Evolutionary conservation across 2,329 filamentous ascomycete genomes (phyloP).

Genomic region (Fusarium liriodendri): DNA sequence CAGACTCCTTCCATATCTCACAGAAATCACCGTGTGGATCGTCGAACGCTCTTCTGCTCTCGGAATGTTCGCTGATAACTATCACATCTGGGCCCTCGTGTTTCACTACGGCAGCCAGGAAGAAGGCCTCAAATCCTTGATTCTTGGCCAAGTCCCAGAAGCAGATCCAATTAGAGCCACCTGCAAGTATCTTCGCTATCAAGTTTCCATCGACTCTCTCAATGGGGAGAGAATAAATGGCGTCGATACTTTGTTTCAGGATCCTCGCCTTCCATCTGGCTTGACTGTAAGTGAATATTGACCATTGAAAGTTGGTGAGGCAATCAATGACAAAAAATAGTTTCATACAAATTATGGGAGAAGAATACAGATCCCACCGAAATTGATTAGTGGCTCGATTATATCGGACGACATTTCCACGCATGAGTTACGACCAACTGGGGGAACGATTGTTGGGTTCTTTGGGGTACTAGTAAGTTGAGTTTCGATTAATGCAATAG

Average conservation of each 20-base stretch:
- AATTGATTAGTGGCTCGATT: background rate
- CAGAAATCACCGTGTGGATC: background rate
- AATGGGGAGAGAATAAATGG: slow-evolving; percentile 10
- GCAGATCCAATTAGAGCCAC: background rate
- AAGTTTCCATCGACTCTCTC: background rate
- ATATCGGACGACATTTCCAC: background rate
- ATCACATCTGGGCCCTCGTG: slow-evolving; percentile 5
- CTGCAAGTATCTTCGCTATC: background rate
- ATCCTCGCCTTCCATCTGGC: background rate
- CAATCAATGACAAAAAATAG: background rate
- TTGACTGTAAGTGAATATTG: background rate
- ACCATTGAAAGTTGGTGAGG: too few species aligned
- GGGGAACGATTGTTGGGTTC: background rate
- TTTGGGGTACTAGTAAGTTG: background rate
- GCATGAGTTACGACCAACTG: background rate
- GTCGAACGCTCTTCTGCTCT: background rate
- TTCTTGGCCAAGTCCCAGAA: slow-evolving; percentile 2
- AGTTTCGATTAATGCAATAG: background rate
- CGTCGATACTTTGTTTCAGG: background rate
- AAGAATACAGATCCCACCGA: slow-evolving; percentile 2
- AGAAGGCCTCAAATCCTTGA: background rate
- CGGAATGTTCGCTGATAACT: background rate
- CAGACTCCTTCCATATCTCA: slow-evolving; percentile 3
- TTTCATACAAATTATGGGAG: slow-evolving; percentile 4
- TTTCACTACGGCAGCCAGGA: slow-evolving; percentile 1